Percentiles rank a stretch among this genome's conserved stretches.
Evolutionary conservation across 2,329 filamentous ascomycete genomes (phyloP).

Genomic region (Penicillium sp.): DNA sequence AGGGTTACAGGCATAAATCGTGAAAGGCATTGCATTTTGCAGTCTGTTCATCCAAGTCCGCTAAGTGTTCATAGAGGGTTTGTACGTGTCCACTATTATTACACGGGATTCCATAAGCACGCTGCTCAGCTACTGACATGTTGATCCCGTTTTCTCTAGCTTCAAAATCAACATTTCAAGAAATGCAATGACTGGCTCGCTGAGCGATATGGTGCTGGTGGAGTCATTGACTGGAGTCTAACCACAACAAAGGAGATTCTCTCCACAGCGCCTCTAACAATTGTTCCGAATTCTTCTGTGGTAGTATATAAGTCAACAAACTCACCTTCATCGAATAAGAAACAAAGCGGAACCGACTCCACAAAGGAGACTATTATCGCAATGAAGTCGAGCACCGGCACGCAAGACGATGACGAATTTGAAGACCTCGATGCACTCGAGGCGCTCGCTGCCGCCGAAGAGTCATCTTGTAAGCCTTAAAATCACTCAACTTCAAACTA

Average conservation of each 20-base stretch:
- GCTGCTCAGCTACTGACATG: not conserved
- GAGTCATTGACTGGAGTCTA: conserved; percentile 83
- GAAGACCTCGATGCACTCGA: conserved; percentile 50
- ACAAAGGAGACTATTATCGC: conserved; percentile 20
- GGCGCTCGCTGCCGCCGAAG: conserved; percentile 39
- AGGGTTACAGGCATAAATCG: conserved; percentile 75
- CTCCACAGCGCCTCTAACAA: conserved; percentile 20
- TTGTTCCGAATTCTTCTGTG: conserved; percentile 22
- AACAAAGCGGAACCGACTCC: conserved; percentile 1
- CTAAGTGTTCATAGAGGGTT: conserved; percentile 82
- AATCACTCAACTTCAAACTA: not conserved
- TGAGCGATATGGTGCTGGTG: conserved; percentile 76
- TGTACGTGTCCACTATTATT: conserved; percentile 50
- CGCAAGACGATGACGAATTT: conserved; percentile 39
- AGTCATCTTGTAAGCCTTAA: conserved; percentile 18
- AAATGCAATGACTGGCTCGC: conserved; percentile 71
- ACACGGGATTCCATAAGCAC: too few relatives aligned
- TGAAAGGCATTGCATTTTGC: conserved; percentile 78
- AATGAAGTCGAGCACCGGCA: conserved; percentile 22
- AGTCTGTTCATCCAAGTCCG: conserved; percentile 91
- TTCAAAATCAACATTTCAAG: conserved; percentile 52
- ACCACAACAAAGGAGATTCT: conserved; percentile 45
- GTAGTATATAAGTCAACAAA: conserved; percentile 31
- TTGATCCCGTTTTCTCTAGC: conserved; percentile 31
- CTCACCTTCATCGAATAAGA: conserved; percentile 16